Evolutionary conservation across 2,329 filamentous ascomycete genomes (phyloP), one percentile per base, ranked within the genome.

Genomic region (Ceratocystis harringtonii): DNA sequence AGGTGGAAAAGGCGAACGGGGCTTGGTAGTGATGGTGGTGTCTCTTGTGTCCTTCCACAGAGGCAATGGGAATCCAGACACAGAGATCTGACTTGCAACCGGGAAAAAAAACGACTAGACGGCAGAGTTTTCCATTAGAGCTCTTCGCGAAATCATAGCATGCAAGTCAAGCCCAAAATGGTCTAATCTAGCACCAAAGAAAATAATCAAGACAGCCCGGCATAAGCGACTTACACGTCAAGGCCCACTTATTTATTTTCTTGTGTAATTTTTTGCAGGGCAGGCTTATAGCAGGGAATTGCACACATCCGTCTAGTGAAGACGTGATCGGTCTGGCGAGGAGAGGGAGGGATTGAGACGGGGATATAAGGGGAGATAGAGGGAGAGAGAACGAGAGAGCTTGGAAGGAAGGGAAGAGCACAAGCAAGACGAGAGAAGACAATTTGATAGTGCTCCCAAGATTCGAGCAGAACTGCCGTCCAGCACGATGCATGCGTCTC

Each of bases 171-270:
- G 36, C 36, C 36, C 36, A 15, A 41, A 41, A 41, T 41, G 36
- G 36, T 3, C 12, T 58, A 58, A 36, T 32, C 19, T 58, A 12
- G 17, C 28, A 32, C 55, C 55, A 8, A 36, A 58, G 2, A 4
- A n/a, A 55, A 55, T 19, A 58, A 19, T 15, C 8, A 22, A 8
- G 7, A 58, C 55, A 36, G 25, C 22, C 55, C 55, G 55, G 55
- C 55, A 58, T 58, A 36, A n/a, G 55, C 55, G 55, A 58, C 55
- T 58, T 58, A 58, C 19, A 48, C n/a, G n/a, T 17, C 61, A 50
- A 15, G 61, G 3, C 43, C 61, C 58, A 61, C 22, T 45, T n/a
- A 62, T 32, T 28, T 12, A 25, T 30, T 43, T 19, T 41, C 12
- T 48, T 7, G 41, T 5, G 12, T n/a, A n/a, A 52, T 28, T 57